Evolutionary conservation across 2,329 filamentous ascomycete species (phyloP), one percentile per base, ranked within the genome.

Genomic region (Ascocoryne sarcoides): DNA sequence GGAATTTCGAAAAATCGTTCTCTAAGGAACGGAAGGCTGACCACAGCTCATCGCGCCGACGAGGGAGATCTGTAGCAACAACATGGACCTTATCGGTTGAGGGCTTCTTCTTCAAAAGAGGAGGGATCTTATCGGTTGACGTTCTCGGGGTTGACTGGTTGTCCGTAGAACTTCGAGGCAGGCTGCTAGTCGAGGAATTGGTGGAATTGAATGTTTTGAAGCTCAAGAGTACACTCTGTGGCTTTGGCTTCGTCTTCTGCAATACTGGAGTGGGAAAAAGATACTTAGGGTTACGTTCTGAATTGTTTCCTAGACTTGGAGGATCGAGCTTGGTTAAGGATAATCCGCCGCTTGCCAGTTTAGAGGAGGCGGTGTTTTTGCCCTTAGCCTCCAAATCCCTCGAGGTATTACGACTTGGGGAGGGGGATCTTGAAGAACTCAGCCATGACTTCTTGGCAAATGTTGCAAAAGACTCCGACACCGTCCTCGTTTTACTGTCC

Each of bases 21-120:
- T 85, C 82, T 18, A 86, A 64, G n/a, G 68, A 67, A 40, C 79
- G 71, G 56, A 84, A 86, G 12, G 74, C 68, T 21, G 69, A 73
- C 78, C 79, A 84, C 12, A 85, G 66, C 52, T 84, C 79, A 56
- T 85, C 82, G 50, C 76, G 80, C 59, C 75, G 79, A 43, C 70
- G 70, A n/a, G 66, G 60, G 5, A 46, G 37, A 35, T 56, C 53
- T 10, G 35, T 39, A 4, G 33, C 39, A 23, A 51, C n/a, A 12
- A 42, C 44, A 18, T 50, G 47, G 17, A 58, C 37, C 37, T 54
- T 60, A 33, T 67, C 65, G 5, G 59, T 57, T 5, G 62, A 64
- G 9, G 28, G 39, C 8, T 49, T 48, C 8, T 49, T 48, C 19
- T 62, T 64, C 5, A 68, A 64, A 46, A 72, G 53, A n/a, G 66